Evolutionary conservation across 2,329 filamentous ascomycete genomes (phyloP), one percentile per base, ranked within the genome.

Genomic region (Fonsecaea monophora): DNA sequence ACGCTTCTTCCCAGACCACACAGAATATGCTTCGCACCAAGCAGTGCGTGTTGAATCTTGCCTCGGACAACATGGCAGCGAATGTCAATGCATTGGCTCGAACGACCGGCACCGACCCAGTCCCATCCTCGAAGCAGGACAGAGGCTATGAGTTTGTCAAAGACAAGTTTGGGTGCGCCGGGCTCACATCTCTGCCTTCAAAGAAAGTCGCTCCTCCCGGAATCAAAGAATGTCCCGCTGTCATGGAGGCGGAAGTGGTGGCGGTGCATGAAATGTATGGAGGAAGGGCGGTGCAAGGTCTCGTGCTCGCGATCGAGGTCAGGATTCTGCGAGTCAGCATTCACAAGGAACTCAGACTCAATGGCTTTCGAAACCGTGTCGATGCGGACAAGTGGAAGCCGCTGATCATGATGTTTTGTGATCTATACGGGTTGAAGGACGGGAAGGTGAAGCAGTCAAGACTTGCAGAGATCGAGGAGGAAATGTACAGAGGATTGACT

Each of bases 321-420:
- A 75, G 75, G 53, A 73, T 82, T 1, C 65, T 81, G 38, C 74
- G 76, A 34, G 74, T 75, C 0, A 76, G 80, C 66, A 73, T 82
- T 35, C 56, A 74, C 18, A 68, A 77, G 7, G 64, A 73, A 1
- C 62, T 82, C 50, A 71, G 76, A 13, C 73, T 80, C 76, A 71
- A 70, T 4, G 81, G 80, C 6, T 61, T 77, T 65, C 61, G 70
- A 30, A 82, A 83, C 65, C 73, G 79, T 3, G 73, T 82, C 59
- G 80, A 82, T 66, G 75, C 80, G 1, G 78, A 82, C 65, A 75
- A 73, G 54, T 82, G 80, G 81, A 73, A 74, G 60, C 81, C 81
- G 2, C 73, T 82, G 72, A 79, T 83, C 53, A 82, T 81, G 79
- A 76, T 71, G 55, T 83, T 82, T 65, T 79, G 80, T 69, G 75